Conservation (phyloP, 75 land plant species). For the Selaginella tamariscina region DNA sequence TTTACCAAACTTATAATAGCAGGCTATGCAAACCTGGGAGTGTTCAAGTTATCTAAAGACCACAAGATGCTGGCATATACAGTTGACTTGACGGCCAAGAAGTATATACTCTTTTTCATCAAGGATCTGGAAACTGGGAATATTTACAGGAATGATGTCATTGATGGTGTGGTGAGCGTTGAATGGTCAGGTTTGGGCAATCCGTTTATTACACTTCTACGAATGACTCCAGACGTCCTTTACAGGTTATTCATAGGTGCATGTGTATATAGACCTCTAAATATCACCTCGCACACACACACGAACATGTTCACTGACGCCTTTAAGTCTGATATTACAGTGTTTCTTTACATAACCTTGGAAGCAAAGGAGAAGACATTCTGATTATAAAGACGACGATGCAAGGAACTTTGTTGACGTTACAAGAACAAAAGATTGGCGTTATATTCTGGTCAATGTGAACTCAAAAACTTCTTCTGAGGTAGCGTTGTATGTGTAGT, state of each 20-base stretch:
- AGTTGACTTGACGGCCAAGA: constrained; percentile 54
- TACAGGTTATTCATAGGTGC: not conserved
- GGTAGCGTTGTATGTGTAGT: too few relatives aligned
- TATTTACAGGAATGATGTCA: constrained; percentile 23
- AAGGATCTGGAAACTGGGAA: constrained; percentile 51
- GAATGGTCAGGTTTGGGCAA: constrained; percentile 62
- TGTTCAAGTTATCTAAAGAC: constrained; percentile 72
- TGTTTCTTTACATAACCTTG: constrained; percentile 44
- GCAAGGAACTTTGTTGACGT: constrained; percentile 67
- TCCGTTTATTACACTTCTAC: constrained; percentile 50
- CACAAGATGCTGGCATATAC: constrained; percentile 86
- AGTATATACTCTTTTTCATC: constrained; percentile 55
- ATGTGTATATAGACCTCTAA: not conserved
- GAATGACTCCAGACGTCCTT: constrained; percentile 60
- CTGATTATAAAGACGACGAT: constrained; percentile 59
- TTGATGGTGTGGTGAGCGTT: constrained; percentile 73
- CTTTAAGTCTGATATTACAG: constrained; percentile 30
- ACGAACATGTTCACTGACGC: too few relatives aligned
- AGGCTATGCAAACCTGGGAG: constrained; percentile 94
- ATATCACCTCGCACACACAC: too few relatives aligned
- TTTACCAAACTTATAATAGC: not conserved
- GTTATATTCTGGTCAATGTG: constrained; percentile 72
- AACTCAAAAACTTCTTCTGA: constrained; percentile 94
- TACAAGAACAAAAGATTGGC: constrained; percentile 86
- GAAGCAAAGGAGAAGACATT: constrained; percentile 32